A percentile compares a stretch with the other conserved stretches of the same genome.
These are phyloP conservation scores for Sergeia podlipaevii DNA, from an alignment of 208 protist species.

Conservation along the genomic window DNA sequence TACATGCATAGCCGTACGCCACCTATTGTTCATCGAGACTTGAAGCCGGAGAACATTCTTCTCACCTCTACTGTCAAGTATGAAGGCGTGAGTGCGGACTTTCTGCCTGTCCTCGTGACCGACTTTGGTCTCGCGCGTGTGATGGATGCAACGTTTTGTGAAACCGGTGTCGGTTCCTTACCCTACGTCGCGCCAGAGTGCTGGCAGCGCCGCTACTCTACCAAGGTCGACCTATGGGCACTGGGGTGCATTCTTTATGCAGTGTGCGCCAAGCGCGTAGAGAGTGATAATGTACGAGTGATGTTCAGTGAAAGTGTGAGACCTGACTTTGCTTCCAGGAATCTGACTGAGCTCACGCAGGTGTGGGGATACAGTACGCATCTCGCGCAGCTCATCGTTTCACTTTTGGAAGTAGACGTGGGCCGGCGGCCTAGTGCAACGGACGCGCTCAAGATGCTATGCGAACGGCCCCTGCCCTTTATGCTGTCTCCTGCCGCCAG, in stretches of 20 bases:
- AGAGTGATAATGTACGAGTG: conserved; percentile 46
- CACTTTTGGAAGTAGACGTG: conserved; percentile 35
- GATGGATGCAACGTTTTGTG: conserved; percentile 61
- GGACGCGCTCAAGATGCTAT: conserved; percentile 20
- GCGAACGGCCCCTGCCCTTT: no score
- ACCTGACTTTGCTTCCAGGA: conserved; percentile 30
- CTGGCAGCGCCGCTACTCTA: conserved; percentile 93
- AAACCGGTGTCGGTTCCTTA: conserved; percentile 57
- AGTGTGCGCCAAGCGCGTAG: conserved; percentile 45
- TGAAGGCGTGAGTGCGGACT: conserved; percentile 10
- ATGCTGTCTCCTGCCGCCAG: background rate
- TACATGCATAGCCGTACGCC: conserved; percentile 50
- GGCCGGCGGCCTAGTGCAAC: conserved; percentile 27
- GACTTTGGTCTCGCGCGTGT: conserved; percentile 68
- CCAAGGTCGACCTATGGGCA: conserved; percentile 98
- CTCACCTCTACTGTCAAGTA: conserved; percentile 11
- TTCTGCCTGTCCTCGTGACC: conserved; percentile 49
- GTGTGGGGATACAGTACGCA: conserved; percentile 48
- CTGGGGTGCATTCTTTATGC: conserved; percentile 96
- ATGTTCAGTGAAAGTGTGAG: conserved; percentile 58
- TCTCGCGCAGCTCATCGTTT: conserved; percentile 30
- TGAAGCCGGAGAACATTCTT: conserved; percentile 62
- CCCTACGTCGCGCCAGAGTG: conserved; percentile 71
- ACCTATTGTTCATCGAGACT: conserved; percentile 49
- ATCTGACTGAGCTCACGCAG: conserved; percentile 33